Evolutionary conservation across 805 yeast genomes (phyloP).

Genomic region (Saccharomyces jurei): DNA sequence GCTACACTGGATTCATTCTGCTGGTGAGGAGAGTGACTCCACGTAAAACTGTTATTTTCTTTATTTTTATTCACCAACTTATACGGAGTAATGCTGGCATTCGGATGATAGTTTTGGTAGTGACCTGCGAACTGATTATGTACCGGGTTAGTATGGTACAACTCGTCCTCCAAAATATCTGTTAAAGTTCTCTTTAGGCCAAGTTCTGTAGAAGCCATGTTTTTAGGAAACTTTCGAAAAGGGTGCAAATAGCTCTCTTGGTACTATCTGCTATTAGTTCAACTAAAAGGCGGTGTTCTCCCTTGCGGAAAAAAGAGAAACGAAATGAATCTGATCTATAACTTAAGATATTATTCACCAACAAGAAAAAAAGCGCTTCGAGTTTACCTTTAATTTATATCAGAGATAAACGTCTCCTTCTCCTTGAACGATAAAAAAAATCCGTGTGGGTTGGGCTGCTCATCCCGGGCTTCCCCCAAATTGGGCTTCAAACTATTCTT

Average conservation of each 20-base stretch:
- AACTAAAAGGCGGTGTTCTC: background rate
- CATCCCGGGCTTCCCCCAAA: background rate
- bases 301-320: background rate
- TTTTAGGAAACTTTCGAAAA: background rate
- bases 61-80: background rate
- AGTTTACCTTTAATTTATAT: background rate
- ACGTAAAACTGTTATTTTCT: background rate
- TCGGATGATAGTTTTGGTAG: background rate
- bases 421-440: background rate
- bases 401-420: background rate
- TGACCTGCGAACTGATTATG: background rate
- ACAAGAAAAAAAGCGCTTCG: background rate
- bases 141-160: constrained; percentile 13
- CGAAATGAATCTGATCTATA: background rate
- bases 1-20: background rate
- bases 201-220: constrained; percentile 16
- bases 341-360: background rate
- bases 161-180: constrained; percentile 30
- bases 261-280: background rate
- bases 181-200: constrained; percentile 25
- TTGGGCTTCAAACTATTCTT: background rate
- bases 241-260: background rate
- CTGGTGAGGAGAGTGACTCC: background rate
- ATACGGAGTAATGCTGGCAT: background rate
- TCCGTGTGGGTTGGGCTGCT: background rate